phyloP scores from a whole-genome alignment of 345 rosid genomes.

The Aethionema arabicum region DNA sequence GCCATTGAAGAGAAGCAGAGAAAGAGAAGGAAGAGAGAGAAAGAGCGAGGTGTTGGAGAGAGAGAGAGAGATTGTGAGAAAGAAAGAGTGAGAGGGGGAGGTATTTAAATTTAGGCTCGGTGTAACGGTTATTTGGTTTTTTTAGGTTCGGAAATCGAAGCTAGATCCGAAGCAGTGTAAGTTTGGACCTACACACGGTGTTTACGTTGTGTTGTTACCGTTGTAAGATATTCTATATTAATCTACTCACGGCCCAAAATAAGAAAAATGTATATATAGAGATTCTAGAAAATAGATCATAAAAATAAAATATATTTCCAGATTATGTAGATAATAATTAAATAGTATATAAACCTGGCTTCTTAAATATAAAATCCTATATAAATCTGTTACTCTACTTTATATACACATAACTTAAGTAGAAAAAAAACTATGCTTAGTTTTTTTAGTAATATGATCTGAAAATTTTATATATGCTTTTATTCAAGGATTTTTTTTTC shows the following conservation, averaged over 20 bases:
- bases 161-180: slow-evolving; percentile 30
- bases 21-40: slow-evolving; percentile 25
- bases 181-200: slow-evolving; percentile 35
- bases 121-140: slow-evolving; percentile 52
- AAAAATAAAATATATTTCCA: no score
- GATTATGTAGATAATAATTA: no score
- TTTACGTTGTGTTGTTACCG: slow-evolving; percentile 43
- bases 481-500: no score
- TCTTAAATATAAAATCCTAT: no score
- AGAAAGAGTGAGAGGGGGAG: slow-evolving; percentile 2
- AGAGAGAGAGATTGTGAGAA: slow-evolving; percentile 16
- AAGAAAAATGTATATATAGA: slow-evolving; percentile 13
- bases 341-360: no score
- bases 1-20: slow-evolving; percentile 48
- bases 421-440: no score
- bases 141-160: slow-evolving; percentile 60
- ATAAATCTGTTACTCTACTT: no score
- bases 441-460: no score
- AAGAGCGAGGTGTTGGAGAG: slow-evolving; percentile 7
- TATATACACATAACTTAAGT: no score
- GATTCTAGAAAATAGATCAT: no score
- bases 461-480: no score
- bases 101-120: slow-evolving; percentile 62
- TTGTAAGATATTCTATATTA: slow-evolving; percentile 31
- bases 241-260: slow-evolving; percentile 17